Evolutionary conservation across 2,329 filamentous ascomycete species (phyloP), one percentile per base, ranked within the genome.

Genomic region (Canariomyces notabilis): DNA sequence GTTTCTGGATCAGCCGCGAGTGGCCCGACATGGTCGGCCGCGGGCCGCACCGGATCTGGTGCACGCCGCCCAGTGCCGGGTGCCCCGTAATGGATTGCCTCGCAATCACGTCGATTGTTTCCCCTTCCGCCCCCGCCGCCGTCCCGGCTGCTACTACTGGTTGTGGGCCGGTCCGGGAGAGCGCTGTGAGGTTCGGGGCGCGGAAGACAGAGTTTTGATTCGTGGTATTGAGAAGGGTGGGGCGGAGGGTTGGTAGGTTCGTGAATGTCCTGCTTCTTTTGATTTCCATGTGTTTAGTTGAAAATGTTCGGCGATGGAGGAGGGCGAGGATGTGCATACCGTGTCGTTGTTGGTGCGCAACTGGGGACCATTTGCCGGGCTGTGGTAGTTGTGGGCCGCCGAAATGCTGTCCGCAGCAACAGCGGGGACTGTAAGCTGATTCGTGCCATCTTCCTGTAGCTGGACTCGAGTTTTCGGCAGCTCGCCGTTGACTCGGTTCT

Each of bases 21-120:
- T 72, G 65, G 40, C 70, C 65, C 45, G 75, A 72, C 75, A 80
- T 74, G 23, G 75, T 81, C 58, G 77, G 72, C 49, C 77, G 72
- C 38, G 77, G 78, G 1, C 76, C 78, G 66, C 73, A 81, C 45
- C 78, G 75, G 53, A 80, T 66, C 65, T 80, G 77, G 49, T 64
- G 62, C 26, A 41, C 53, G 38, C 65, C 70, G 5, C 60, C 63
- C n/a, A 80, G 63, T 7, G 74, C 72, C 22, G 77, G 77, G 61
- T 79, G 72, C 21, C 72, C 60, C 11, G 76, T 73, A 53, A 81
- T 69, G 49, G 73, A 61, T 11, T 64, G 57, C 43, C 59, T 61
- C 19, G 72, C 65, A 9, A 79, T 68, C 16, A 79, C 49, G 51
- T 80, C 76, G 21, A 64, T 60, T 50, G n/a, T n/a, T n/a, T n/a